Percentiles rank a stretch among this genome's conserved stretches.
Evolutionary conservation across 2,329 filamentous ascomycete genomes (phyloP).

Genomic region (Pestalotiopsis sp.): DNA sequence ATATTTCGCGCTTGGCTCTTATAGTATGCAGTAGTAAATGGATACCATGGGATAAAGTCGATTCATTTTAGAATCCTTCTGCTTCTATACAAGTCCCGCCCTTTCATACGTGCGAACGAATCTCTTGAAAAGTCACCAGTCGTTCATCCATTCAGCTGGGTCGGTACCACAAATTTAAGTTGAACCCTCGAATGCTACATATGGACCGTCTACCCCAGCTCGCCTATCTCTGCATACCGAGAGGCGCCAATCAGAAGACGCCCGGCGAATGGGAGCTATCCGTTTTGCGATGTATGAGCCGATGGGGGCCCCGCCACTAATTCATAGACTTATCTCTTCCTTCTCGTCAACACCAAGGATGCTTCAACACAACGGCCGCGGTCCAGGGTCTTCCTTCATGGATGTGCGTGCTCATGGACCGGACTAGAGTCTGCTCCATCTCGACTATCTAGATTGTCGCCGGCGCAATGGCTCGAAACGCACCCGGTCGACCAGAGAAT

Average conservation of each 20-base stretch:
- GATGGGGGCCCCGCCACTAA: neutral
- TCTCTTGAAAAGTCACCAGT: neutral
- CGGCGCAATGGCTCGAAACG: neutral
- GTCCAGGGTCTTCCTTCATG: neutral
- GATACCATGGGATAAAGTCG: neutral
- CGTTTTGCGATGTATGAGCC: conserved; percentile 3
- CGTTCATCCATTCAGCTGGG: neutral
- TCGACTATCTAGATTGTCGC: neutral
- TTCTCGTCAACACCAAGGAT: neutral
- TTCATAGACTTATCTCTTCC: conserved; percentile 1
- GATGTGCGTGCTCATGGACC: neutral
- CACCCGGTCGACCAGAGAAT: neutral
- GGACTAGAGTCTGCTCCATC: neutral
- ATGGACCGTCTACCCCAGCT: neutral
- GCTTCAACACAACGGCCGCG: neutral
- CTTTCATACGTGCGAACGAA: neutral
- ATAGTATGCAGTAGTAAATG: neutral
- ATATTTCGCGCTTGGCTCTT: neutral
- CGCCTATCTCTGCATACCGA: neutral
- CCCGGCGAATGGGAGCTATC: neutral
- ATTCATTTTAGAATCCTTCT: neutral
- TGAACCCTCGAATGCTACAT: neutral
- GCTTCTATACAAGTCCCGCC: neutral
- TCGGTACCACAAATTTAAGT: conserved; percentile 7
- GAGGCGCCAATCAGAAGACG: neutral